Evolutionary conservation across 192 early-diverging fungal genomes (phyloP), one percentile per base, ranked within the genome.

Genomic region (Chytriomyces sp.): DNA sequence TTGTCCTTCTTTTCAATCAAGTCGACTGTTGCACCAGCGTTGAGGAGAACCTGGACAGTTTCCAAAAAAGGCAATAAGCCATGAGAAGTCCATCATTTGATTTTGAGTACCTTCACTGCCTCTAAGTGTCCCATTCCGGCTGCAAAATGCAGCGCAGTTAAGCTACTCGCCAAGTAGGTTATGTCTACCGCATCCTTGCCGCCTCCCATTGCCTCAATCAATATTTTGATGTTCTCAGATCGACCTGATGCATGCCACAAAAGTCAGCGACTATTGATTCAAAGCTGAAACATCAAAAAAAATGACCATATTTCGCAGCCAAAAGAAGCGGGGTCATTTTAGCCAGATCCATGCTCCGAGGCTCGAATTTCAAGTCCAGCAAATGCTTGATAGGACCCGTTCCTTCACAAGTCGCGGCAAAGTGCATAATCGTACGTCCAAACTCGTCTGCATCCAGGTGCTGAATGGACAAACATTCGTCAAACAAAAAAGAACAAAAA

Each of bases 271-370:
- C 28, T 1, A 64, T 16, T 24, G 48, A 20, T 20, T 28, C n/a
- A 7, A 7, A 69, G 45, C 11, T n/a, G 24, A 64, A 44, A 18
- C n/a, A n/a, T n/a, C n/a, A n/a, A n/a, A n/a, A n/a, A n/a, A n/a
- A n/a, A n/a, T n/a, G n/a, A n/a, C 87, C 88, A 76, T 77, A 88
- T 50, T 80, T 85, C 8, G 88, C 86, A 26, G 85, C 85, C 67
- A 86, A 70, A 3, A 86, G 26, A 24, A 89, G 47, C 18, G 88
- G 88, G 1, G 82, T 84, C 44, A 86, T 61, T 65, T 82, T 82
- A 6, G 28, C 28, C 43, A 61, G 75, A 73, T 88, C 88, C 7
- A 61, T 69, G 18, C 46, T 53, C 18, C 68, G 47, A 5, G 79
- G 61, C 2, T 84, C 83, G 59, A 79, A 72, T 2, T 76, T 73